Conservation (phyloP, 768 basidiomycete species). For the Amanita jacksonii region DNA sequence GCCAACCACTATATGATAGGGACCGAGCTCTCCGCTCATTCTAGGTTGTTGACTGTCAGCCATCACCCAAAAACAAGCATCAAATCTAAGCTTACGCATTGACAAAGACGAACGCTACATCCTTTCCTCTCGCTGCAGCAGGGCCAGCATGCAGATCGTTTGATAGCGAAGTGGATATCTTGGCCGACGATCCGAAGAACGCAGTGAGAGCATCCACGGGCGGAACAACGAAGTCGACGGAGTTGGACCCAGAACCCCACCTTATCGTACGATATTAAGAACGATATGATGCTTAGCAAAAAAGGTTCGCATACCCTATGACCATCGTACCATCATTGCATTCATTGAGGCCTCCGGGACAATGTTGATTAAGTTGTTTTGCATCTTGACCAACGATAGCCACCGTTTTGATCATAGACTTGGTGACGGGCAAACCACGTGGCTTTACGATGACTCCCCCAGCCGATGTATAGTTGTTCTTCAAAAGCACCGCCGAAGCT, state of each 20-base stretch:
- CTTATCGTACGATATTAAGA: conserved; percentile 14
- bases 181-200: conserved; percentile 28
- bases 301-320: conserved; percentile 35
- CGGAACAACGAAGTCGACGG: conserved; percentile 33
- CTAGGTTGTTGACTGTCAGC: conserved; percentile 14
- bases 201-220: conserved; percentile 37
- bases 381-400: conserved; percentile 56
- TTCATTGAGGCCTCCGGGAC: conserved; percentile 35
- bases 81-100: conserved; percentile 32
- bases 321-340: conserved; percentile 52
- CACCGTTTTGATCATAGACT: conserved; percentile 40
- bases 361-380: conserved; percentile 36
- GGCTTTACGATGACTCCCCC: conserved; percentile 24
- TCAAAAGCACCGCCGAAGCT: conserved; percentile 58
- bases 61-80: conserved; percentile 10
- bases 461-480: conserved; percentile 41
- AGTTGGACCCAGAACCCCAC: conserved; percentile 44
- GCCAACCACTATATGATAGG: conserved; percentile 52
- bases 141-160: conserved; percentile 31
- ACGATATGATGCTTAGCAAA: conserved; percentile 10
- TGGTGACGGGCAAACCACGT: conserved; percentile 35
- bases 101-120: conserved; percentile 52
- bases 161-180: conserved; percentile 32
- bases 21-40: conserved; percentile 41
- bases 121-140: conserved; percentile 34